These are phyloP conservation scores for Didymella pomorum DNA, from an alignment of 2,329 filamentous ascomycete species.

Conservation along the genomic window DNA sequence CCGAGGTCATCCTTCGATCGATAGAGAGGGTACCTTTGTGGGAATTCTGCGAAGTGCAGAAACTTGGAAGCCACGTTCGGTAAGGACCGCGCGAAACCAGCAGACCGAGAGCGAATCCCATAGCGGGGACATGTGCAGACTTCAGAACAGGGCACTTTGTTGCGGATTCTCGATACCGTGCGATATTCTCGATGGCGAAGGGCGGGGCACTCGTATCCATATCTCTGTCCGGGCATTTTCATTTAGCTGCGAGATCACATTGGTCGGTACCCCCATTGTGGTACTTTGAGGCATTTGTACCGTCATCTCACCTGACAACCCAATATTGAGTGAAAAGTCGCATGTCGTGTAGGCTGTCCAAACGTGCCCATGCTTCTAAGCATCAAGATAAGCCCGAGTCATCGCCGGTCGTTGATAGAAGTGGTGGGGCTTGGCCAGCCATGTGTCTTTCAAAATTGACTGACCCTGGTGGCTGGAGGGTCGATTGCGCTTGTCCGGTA, in stretches of 20 bases:
- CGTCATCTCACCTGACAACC: constrained; percentile 5
- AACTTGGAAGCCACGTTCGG: not conserved
- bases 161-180: constrained; percentile 6
- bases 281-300: not conserved
- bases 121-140: constrained; percentile 2
- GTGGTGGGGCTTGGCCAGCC: constrained; percentile 2
- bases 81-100: not conserved
- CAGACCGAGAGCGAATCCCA: not conserved
- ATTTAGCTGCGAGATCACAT: not conserved
- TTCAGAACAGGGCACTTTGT: not conserved
- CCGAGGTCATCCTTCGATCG: not conserved
- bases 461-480: not conserved
- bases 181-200: not conserved
- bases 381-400: not conserved
- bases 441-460: not conserved
- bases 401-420: not conserved
- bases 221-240: not conserved
- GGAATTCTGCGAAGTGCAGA: not conserved
- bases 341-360: not conserved
- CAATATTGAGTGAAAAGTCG: not conserved
- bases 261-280: not conserved
- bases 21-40: not conserved
- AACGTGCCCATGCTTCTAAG: not conserved
- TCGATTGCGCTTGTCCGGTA: not conserved
- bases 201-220: not conserved